Percentiles rank a stretch among this genome's conserved stretches.
phyloP scores from a whole-genome alignment of 805 yeast species.

The Pachysolen tannophilus region DNA sequence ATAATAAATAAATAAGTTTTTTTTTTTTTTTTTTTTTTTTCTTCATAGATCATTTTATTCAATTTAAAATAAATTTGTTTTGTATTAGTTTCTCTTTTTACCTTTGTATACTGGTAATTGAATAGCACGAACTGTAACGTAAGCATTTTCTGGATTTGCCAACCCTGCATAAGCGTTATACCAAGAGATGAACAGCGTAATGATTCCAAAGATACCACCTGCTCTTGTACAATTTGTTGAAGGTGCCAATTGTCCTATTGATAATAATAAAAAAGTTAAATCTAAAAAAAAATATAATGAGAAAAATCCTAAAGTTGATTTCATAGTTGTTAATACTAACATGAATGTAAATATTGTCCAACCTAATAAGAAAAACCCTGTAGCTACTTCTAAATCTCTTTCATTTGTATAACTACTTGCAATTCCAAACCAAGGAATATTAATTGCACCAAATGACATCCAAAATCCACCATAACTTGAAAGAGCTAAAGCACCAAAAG shows the following conservation, averaged over 20 bases:
- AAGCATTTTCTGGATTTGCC: conserved; percentile 57
- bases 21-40: too few relatives aligned
- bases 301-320: conserved; percentile 46
- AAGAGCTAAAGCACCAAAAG: conserved; percentile 64
- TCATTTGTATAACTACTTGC: conserved; percentile 37
- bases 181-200: conserved; percentile 57
- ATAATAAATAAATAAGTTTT: background rate
- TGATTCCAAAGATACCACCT: conserved; percentile 61
- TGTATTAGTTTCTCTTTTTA: background rate
- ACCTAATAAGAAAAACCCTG: conserved; percentile 52
- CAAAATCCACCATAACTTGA: conserved; percentile 67
- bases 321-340: conserved; percentile 48
- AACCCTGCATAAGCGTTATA: conserved; percentile 67
- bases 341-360: conserved; percentile 61
- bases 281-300: conserved; percentile 43
- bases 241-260: conserved; percentile 47
- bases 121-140: conserved; percentile 30
- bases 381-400: conserved; percentile 37
- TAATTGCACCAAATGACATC: conserved; percentile 65
- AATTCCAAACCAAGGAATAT: conserved; percentile 50
- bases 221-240: conserved; percentile 32
- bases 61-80: background rate
- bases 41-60: too few relatives aligned
- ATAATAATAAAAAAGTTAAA: conserved; percentile 43
- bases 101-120: conserved; percentile 19